Percentiles rank a stretch among this genome's conserved stretches.
phyloP scores from a whole-genome alignment of 2,329 filamentous ascomycete species.

The Paecilomyces fulvus region DNA sequence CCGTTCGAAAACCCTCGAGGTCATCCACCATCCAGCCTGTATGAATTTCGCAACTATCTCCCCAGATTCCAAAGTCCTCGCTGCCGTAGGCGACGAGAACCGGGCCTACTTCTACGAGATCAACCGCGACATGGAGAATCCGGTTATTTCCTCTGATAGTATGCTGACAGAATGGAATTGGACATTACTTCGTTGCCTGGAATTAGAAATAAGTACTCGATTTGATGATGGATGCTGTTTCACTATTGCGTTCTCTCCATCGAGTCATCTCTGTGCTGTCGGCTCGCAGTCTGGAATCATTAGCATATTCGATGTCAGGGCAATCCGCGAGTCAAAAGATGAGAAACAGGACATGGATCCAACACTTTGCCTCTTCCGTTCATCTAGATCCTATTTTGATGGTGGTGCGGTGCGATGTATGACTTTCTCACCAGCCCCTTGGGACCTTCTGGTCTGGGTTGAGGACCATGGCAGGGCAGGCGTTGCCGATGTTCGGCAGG shows the following conservation, averaged over 20 bases:
- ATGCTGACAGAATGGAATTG: conserved; percentile 34
- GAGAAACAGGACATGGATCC: conserved; percentile 24
- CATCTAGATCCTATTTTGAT: conserved; percentile 62
- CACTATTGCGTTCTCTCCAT: conserved; percentile 41
- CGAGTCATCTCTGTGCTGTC: conserved; percentile 40
- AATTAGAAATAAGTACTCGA: conserved; percentile 32
- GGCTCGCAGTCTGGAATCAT: conserved; percentile 43
- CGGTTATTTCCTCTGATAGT: conserved; percentile 16
- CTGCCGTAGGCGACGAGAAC: conserved; percentile 81
- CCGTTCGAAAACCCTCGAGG: conserved; percentile 58
- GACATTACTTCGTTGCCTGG: conserved; percentile 29
- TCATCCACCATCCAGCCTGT: conserved; percentile 67
- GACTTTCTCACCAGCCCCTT: conserved; percentile 82
- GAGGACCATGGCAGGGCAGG: conserved; percentile 61
- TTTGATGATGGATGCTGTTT: conserved; percentile 39
- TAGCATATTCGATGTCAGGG: conserved; percentile 36
- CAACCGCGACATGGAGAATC: conserved; percentile 21
- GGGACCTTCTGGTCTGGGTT: conserved; percentile 87
- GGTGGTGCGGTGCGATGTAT: conserved; percentile 81
- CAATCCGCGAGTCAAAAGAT: conserved; percentile 16
- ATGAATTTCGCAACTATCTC: conserved; percentile 95
- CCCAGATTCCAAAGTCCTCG: conserved; percentile 70
- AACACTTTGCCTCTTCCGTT: conserved; percentile 66
- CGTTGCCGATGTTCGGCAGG: conserved; percentile 39
- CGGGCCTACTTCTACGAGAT: conserved; percentile 72